Evolutionary conservation across 2,329 filamentous ascomycete species (phyloP).

Genomic region (Didymella exigua): DNA sequence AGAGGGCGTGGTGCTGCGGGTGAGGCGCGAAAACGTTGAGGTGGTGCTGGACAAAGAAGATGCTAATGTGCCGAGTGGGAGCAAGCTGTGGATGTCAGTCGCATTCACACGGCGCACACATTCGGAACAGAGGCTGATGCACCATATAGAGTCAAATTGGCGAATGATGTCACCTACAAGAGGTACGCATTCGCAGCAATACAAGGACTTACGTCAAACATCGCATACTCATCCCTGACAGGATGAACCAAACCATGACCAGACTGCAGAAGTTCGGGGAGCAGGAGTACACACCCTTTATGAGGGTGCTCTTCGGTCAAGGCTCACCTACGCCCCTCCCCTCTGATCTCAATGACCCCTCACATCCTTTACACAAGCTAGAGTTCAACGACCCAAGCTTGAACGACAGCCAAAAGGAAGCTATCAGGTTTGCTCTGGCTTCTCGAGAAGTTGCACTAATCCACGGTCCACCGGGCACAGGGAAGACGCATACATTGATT

Average conservation of each 20-base stretch:
- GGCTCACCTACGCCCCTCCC: slow-evolving; percentile 58
- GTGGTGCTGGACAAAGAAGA: slow-evolving; percentile 73
- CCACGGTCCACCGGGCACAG: slow-evolving; percentile 93
- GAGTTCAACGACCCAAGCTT: slow-evolving; percentile 62
- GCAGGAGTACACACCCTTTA: slow-evolving; percentile 62
- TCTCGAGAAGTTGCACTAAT: slow-evolving; percentile 85
- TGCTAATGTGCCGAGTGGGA: slow-evolving; percentile 57
- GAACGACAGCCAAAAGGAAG: slow-evolving; percentile 67
- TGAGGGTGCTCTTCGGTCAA: slow-evolving; percentile 66
- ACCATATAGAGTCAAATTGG: slow-evolving; percentile 63
- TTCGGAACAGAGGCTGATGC: slow-evolving; percentile 39
- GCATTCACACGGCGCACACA: not conserved
- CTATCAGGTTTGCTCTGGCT: slow-evolving; percentile 79
- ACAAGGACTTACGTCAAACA: not conserved
- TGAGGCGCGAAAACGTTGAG: slow-evolving; percentile 63
- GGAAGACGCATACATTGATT: slow-evolving; percentile 95
- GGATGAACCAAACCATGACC: slow-evolving; percentile 69
- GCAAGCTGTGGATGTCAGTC: slow-evolving; percentile 68
- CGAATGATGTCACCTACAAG: slow-evolving; percentile 70
- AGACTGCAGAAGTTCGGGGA: slow-evolving; percentile 62
- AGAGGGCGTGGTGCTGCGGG: slow-evolving; percentile 72
- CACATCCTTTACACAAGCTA: slow-evolving; percentile 51
- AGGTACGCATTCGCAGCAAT: slow-evolving; percentile 50
- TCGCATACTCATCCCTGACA: slow-evolving; percentile 35
- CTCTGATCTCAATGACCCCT: slow-evolving; percentile 51